Evolutionary conservation across 2,329 filamentous ascomycete genomes (phyloP).

Genomic region (Zymoseptoria ardabiliae): DNA sequence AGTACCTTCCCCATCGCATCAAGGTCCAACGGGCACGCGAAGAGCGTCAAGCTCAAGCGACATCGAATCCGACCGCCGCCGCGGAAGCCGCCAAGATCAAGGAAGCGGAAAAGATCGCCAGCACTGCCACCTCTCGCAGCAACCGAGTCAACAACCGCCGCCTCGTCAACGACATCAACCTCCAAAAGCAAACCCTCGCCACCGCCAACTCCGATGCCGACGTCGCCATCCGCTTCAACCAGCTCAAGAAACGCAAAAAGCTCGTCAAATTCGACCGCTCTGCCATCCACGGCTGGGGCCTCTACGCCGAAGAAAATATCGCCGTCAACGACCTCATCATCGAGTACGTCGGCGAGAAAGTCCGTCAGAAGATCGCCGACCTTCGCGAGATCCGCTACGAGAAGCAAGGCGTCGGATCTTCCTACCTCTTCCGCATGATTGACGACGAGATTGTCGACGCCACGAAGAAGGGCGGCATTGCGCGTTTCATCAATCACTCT

Average conservation of each 20-base stretch:
- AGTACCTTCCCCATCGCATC: conserved; percentile 95
- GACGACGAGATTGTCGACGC: conserved; percentile 97
- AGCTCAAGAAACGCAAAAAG: conserved; percentile 99
- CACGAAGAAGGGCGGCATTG: conserved; percentile 96
- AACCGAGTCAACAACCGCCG: conserved; percentile 95
- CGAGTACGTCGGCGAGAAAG: conserved; percentile 96
- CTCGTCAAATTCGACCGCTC: conserved; percentile 96
- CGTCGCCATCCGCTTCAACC: conserved; percentile 93
- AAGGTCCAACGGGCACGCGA: conserved; percentile 88
- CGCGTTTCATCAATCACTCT: conserved; percentile 96
- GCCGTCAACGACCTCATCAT: conserved; percentile 99
- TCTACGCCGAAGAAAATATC: conserved; percentile 97
- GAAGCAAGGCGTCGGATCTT: conserved; percentile 93
- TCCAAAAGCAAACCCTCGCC: conserved; percentile 70
- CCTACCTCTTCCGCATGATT: conserved; percentile 95
- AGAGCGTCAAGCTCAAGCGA: conserved; percentile 71
- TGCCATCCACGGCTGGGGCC: conserved; percentile 96
- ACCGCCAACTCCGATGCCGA: conserved; percentile 67
- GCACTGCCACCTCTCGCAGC: conserved; percentile 83
- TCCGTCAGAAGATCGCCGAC: conserved; percentile 95
- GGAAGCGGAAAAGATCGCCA: conserved; percentile 65
- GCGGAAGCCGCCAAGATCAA: conserved; percentile 59
- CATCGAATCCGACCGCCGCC: conserved; percentile 56
- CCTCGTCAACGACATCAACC: conserved; percentile 87
- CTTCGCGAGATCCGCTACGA: conserved; percentile 86